Evolutionary conservation across 2,329 filamentous ascomycete genomes (phyloP).

Genomic region (Beauveria australis): DNA sequence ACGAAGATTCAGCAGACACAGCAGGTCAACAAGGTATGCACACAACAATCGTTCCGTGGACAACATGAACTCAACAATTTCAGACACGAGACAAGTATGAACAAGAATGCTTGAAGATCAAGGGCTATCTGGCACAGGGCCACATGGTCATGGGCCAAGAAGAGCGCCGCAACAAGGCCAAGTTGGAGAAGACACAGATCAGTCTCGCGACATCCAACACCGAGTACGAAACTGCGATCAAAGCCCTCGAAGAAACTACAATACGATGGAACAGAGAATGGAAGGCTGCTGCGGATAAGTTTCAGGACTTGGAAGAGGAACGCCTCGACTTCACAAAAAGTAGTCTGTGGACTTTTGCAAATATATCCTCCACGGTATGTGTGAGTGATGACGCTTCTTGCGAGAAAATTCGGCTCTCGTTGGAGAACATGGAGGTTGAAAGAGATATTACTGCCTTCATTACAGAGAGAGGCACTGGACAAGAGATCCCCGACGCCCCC

Average conservation of each 20-base stretch:
- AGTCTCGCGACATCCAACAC: conserved; percentile 83
- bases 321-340: conserved; percentile 95
- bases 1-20: conserved; percentile 87
- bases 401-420: conserved; percentile 86
- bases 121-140: conserved; percentile 94
- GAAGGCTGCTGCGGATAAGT: conserved; percentile 97
- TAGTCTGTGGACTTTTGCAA: conserved; percentile 96
- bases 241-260: conserved; percentile 89
- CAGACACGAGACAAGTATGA: conserved; percentile 89
- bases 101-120: conserved; percentile 96
- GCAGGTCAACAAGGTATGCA: conserved; percentile 75
- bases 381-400: conserved; percentile 95
- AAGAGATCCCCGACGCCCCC: conserved; percentile 93
- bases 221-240: conserved; percentile 90
- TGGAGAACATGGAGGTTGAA: conserved; percentile 94
- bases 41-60: no score
- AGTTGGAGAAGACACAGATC: conserved; percentile 97
- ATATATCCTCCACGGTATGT: conserved; percentile 93
- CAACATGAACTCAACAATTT: conserved; percentile 14
- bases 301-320: conserved; percentile 97
- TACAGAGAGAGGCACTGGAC: conserved; percentile 78
- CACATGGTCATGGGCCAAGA: conserved; percentile 99
- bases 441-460: conserved; percentile 91
- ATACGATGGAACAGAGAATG: conserved; percentile 95
- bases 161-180: conserved; percentile 97